A percentile compares a stretch with the other conserved stretches of the same genome.
These are phyloP conservation scores for Isoetes engelmannii DNA, from an alignment of 83 land plant genomes.

Conservation along the genomic window DNA sequence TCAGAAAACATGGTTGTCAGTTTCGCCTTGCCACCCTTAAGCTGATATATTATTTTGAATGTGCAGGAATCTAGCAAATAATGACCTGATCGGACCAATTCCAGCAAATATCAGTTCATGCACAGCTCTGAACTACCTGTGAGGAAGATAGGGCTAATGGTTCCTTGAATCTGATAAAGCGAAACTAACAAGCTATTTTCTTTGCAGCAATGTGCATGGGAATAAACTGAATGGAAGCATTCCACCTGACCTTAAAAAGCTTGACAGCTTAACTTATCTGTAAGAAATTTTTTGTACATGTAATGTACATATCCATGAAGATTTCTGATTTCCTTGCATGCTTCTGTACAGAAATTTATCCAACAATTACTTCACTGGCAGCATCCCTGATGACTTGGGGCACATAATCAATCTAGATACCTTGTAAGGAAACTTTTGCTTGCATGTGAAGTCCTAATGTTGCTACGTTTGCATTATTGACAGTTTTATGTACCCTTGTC, in stretches of 20 bases:
- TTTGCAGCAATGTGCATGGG: slow-evolving; percentile 29
- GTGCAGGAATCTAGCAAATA: slow-evolving; percentile 19
- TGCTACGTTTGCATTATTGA: too few relatives aligned
- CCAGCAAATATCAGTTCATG: slow-evolving; percentile 24
- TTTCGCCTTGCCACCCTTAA: background rate
- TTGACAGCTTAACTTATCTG: slow-evolving; percentile 7
- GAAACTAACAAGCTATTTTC: background rate
- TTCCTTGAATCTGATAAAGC: background rate
- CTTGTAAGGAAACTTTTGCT: slow-evolving; percentile 42
- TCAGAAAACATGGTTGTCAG: background rate
- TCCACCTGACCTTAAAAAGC: slow-evolving; percentile 17
- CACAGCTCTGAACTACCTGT: slow-evolving; percentile 22
- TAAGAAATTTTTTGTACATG: background rate
- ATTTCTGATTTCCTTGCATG: background rate
- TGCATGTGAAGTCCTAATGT: background rate
- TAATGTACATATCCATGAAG: background rate
- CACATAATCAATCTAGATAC: slow-evolving; percentile 71
- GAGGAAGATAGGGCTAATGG: background rate
- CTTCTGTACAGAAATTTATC: slow-evolving; percentile 53
- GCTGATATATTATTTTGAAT: background rate
- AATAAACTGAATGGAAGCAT: slow-evolving; percentile 25
- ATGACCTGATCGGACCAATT: slow-evolving; percentile 21
- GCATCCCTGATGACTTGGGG: slow-evolving; percentile 68
- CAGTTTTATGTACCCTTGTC: background rate
- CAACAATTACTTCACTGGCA: slow-evolving; percentile 49